Conservation (phyloP, 495 filamentous ascomycete genomes). For the Geopyxis carbonaria region DNA sequence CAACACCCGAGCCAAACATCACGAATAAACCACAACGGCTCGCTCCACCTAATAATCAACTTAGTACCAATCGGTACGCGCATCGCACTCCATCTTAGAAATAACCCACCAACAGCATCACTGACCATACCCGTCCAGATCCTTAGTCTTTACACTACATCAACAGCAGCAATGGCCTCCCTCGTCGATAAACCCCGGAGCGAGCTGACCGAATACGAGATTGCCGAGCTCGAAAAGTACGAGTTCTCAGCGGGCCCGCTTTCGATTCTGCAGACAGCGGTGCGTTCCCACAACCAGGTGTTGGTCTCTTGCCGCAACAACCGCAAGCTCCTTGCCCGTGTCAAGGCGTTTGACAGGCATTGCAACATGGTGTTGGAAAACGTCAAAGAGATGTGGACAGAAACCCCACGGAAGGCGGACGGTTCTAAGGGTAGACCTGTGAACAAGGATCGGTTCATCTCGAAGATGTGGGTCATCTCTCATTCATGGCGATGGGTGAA, state of each 20-base stretch:
- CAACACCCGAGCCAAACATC: no score
- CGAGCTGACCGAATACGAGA: constrained; percentile 54
- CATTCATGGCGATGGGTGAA: background rate
- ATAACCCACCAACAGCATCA: no score
- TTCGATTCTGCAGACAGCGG: constrained; percentile 84
- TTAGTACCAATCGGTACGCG: no score
- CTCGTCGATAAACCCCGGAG: constrained; percentile 23
- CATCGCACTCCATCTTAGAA: no score
- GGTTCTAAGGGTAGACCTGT: constrained; percentile 79
- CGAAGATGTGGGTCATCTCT: constrained; percentile 63
- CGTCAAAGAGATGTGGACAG: constrained; percentile 99
- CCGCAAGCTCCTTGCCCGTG: constrained; percentile 62
- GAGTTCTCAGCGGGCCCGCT: constrained; percentile 76
- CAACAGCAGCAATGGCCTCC: constrained; percentile 24
- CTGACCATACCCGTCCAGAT: no score
- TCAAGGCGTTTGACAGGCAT: constrained; percentile 84
- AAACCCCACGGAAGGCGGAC: constrained; percentile 56
- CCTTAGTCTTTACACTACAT: no score
- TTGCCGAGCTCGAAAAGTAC: constrained; percentile 71
- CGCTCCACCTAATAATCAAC: no score
- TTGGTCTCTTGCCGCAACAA: constrained; percentile 82
- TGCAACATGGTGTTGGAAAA: constrained; percentile 98
- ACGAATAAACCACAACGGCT: no score
- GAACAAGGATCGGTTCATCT: constrained; percentile 96
- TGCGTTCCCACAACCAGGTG: constrained; percentile 72